Base-by-base conservation (phyloP, 768 basidiomycete species). In the Agaricus bisporus region DNA sequence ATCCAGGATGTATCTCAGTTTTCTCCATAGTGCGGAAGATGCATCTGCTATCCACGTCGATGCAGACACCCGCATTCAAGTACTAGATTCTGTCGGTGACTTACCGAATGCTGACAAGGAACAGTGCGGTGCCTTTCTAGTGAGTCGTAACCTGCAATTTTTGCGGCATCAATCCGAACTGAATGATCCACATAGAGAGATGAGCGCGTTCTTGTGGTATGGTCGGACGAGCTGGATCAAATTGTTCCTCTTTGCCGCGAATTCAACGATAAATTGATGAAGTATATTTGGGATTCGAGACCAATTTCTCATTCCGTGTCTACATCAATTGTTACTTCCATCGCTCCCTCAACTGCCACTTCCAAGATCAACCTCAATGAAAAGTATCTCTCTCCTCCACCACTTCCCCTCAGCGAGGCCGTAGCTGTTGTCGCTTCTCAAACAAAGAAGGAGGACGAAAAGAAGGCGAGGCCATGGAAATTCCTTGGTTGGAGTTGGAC, bases 41-140 rank as follows among this genome's bases (percentile, higher is more conserved):
- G 77, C 79, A 1, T 66, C 66, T 9, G 80, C 79, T 28, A 81
- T 90, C 57, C 83, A 83, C 60, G 77, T 95, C 56, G 88, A 91
- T 68, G 65, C 68, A 51, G 82, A 92, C 64, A 94, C 91, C 1
- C 85, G 90, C 5, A 94, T 95, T 49, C 92, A 95, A 68, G 83
- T 95, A 52, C 66, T 95, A 22, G 85, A 89, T 55, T 80, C 80
- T 14, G 81, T 94, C 59, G 61, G 64, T 49, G 75, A 80, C 53
- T 72, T 95, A 39, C 80, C 85, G 5, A 77, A 79, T 38, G 91
- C 91, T 6, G 88, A 94, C 64, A 94, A 93, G 71, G 91, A 94
- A 64, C 91, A 94, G 61, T 91, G 87, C 47, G 92, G 85, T 17
- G 92, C 92, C 11, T 95, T 95, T 65, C 77, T 92, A 49, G 88